Base-by-base conservation (phyloP, 2,329 filamentous ascomycete genomes). In the Pseudogymnoascus sp. region DNA sequence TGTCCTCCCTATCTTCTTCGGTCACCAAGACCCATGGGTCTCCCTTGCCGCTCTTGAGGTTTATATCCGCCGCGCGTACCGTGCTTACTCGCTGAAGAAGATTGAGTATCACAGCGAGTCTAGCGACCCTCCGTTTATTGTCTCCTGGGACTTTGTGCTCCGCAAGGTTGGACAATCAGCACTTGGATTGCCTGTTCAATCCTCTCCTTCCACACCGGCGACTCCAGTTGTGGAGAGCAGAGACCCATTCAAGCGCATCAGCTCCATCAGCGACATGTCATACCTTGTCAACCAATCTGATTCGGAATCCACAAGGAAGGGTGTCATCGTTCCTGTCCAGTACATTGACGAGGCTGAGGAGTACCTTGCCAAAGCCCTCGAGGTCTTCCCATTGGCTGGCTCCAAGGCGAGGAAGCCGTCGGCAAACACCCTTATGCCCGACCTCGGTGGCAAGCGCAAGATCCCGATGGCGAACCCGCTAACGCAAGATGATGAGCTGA, bases 311-410 rank as follows among this genome's bases (percentile, higher is more conserved):
- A 85, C 83, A 31, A 86, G 94, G 71, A 95, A 94, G 80, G 94
- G 94, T 84, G 91, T 96, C 62, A 94, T 99, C 66, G 86, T 97
- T 51, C 92, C 94, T 33, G 92, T 95, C 70, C 89, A 88, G 71
- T 99, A 96, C 77, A 80, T 99, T 42, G 94, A 99, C 66, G 94
- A 99, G 72, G 90, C 88, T 12, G 94, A 97, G 70, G 94, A 99
- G 71, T 81, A 89, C 65, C 81, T 99, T 35, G 80, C 83, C 68
- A 91, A 90, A 77, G 94, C 92, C 17, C 80, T 99, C 3, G 93
- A 97, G 70, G 82, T 86, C 5, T 88, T 99, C 73, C 89, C 91
- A 15, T 76, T 81, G 59, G 76, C 78, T 38, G 77, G 76, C 63
- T 73, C 78, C 64, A 82, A 81, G 74, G 81, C 80, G 70, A 86